These are phyloP conservation scores for Pezicula carpinea DNA, from an alignment of 2,329 filamentous ascomycete genomes.

Conservation along the genomic window DNA sequence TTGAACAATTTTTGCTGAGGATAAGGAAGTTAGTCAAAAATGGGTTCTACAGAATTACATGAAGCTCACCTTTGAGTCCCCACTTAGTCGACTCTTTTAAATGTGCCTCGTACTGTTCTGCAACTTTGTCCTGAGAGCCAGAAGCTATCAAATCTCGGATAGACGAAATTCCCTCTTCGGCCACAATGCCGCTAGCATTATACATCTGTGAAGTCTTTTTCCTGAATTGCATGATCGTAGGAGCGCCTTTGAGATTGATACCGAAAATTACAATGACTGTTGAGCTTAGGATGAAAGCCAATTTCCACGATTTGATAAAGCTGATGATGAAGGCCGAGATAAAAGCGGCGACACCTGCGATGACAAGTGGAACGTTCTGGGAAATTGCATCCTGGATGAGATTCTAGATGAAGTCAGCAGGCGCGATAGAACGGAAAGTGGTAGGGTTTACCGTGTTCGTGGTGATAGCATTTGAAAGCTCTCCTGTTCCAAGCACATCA, in stretches of 20 bases:
- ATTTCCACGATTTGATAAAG: slow-evolving; percentile 84
- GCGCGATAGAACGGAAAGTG: too few relatives aligned
- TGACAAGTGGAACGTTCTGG: slow-evolving; percentile 74
- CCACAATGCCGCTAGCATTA: slow-evolving; percentile 76
- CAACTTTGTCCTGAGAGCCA: slow-evolving; percentile 81
- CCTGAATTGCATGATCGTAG: slow-evolving; percentile 72
- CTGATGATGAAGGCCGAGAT: slow-evolving; percentile 82
- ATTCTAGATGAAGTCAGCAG: slow-evolving; percentile 30
- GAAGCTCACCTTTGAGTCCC: slow-evolving; percentile 40
- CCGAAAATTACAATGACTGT: slow-evolving; percentile 73
- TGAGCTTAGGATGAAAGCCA: slow-evolving; percentile 78
- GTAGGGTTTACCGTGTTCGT: slow-evolving; percentile 61
- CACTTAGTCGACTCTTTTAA: slow-evolving; percentile 65
- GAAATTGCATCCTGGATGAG: slow-evolving; percentile 88
- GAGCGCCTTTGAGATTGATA: slow-evolving; percentile 68
- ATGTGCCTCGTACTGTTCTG: slow-evolving; percentile 73
- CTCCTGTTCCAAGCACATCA: slow-evolving; percentile 83
- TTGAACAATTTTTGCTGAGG: slow-evolving; percentile 41
- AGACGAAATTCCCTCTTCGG: slow-evolving; percentile 88
- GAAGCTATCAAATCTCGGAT: slow-evolving; percentile 88
- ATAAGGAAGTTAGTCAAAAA: too few relatives aligned
- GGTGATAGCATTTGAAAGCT: slow-evolving; percentile 88
- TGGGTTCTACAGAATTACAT: too few relatives aligned
- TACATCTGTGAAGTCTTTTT: slow-evolving; percentile 72
- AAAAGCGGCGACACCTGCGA: slow-evolving; percentile 77